These are phyloP conservation scores for Solanum virginianum DNA, from an alignment of 257 asterid species.

Conservation along the genomic window DNA sequence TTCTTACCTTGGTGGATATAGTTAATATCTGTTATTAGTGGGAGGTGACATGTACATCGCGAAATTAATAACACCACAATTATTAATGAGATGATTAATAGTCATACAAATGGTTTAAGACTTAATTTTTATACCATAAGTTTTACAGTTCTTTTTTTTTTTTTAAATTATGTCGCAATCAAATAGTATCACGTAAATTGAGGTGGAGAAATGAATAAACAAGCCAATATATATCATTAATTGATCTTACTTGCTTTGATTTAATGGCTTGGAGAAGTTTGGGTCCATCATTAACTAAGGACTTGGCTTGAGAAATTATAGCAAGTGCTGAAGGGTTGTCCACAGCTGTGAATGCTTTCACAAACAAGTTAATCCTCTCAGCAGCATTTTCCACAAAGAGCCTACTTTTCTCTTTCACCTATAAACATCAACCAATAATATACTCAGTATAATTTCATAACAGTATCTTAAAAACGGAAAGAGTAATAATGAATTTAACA, in stretches of 20 bases:
- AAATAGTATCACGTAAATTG: not conserved
- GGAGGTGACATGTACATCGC: too few species aligned
- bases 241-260: slow-evolving; percentile 53
- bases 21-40: too few species aligned
- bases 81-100: not conserved
- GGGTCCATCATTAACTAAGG: slow-evolving; percentile 25
- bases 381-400: slow-evolving; percentile 49
- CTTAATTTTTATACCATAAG: not conserved
- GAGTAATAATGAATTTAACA: not conserved
- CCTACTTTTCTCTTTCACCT: slow-evolving; percentile 63
- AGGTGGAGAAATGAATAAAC: not conserved
- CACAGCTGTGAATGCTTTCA: slow-evolving; percentile 56
- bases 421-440: not conserved
- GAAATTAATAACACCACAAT: too few species aligned
- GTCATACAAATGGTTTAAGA: not conserved
- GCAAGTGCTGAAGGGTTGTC: slow-evolving; percentile 33
- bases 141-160: not conserved
- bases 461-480: not conserved
- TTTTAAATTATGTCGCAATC: too few species aligned
- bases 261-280: slow-evolving; percentile 44
- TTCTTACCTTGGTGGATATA: too few species aligned
- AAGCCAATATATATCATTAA: not conserved
- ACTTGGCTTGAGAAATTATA: slow-evolving; percentile 45
- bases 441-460: not conserved
- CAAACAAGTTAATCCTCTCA: slow-evolving; percentile 35